These are phyloP conservation scores for Irpex sp. DNA, from an alignment of 1,284 basidiomycete species.

Conservation along the genomic window DNA sequence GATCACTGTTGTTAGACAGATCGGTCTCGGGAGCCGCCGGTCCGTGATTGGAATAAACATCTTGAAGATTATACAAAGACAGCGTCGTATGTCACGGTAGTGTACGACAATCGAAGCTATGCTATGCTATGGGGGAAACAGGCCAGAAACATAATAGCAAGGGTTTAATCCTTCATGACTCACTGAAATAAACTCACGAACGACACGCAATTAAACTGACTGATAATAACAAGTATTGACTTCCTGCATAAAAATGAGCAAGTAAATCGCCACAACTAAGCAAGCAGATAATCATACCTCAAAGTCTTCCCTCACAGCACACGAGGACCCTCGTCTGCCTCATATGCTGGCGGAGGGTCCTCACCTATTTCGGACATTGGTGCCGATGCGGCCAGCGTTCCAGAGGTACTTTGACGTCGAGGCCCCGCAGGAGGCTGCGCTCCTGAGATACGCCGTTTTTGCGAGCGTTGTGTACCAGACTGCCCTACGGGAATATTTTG, in stretches of 20 bases:
- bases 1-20: background rate
- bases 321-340: background rate
- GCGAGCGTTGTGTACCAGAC: background rate
- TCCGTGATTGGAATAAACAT: background rate
- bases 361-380: background rate
- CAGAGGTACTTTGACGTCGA: background rate
- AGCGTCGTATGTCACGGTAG: background rate
- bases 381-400: background rate
- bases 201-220: background rate
- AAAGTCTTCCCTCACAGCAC: background rate
- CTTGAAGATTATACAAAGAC: background rate
- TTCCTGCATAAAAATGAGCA: background rate
- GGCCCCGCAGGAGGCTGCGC: background rate
- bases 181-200: background rate
- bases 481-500: background rate
- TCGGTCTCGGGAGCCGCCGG: background rate
- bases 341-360: background rate
- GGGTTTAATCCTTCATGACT: background rate
- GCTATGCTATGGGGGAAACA: background rate
- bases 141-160: background rate
- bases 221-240: background rate
- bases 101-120: background rate
- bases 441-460: background rate
- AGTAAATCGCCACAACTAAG: background rate
- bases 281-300: no score